Evolutionary conservation across 2,329 filamentous ascomycete species (phyloP), one percentile per base, ranked within the genome.

Genomic region (Fusarium chuoi): DNA sequence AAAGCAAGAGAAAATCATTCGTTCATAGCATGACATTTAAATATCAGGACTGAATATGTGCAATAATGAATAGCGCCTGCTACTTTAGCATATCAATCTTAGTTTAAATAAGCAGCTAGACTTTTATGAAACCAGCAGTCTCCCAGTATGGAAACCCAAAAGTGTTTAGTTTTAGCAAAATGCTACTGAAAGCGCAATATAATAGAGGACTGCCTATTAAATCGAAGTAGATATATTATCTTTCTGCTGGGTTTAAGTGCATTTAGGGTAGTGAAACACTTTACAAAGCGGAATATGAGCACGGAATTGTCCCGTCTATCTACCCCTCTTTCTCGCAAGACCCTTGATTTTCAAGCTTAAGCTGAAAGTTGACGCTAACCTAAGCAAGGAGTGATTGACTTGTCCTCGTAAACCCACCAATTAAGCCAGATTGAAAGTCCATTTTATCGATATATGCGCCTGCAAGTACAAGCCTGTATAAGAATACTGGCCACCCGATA

Each of bases 301-400:
- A 33, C 54, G 54, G 54, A 57, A 57, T 14, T 26, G 2, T 44
- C 13, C 54, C 54, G 18, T 12, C 13, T 35, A 2, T 45, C 17
- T 20, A 12, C 28, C 28, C 39, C n/a, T 36, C 39, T 26, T 24
- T 28, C 12, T 14, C 12, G 3, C 4, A 30, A 22, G 12, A 17
- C 28, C 38, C n/a, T 36, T 20, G 33, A 24, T 62, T 68, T 61
- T 56, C 56, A 44, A 62, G 26, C 18, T 17, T 18, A 68, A 46
- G 44, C 56, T 51, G 49, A 18, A 68, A 56, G 17, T 1, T 6
- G 3, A 14, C 1, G 6, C 48, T 68, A 68, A 44, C 63, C 30
- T 7, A 18, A 49, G 18, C 2, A n/a, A 11, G 55, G 2, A 55
- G 39, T 7, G 30, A 38, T 68, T 26, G 33, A 26, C 54, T 6